Conservation (phyloP, 2,329 filamentous ascomycete genomes). For the Coniochaeta sp. region DNA sequence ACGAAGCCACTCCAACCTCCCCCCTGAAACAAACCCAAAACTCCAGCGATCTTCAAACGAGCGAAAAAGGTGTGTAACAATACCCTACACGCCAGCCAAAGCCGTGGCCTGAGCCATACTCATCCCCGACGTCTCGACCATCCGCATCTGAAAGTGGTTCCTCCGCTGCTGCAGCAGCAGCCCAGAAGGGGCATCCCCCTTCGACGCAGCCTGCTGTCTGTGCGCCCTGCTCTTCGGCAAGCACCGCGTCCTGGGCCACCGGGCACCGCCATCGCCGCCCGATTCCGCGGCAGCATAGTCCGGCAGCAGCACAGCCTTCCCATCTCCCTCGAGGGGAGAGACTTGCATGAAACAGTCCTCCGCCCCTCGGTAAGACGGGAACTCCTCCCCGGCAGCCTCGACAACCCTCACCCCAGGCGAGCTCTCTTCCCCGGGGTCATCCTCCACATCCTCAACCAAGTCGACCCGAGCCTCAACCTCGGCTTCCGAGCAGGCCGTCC, state of each 20-base stretch:
- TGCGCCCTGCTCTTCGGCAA: background rate
- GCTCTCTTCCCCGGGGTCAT: background rate
- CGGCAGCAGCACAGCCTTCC: background rate
- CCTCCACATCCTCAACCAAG: background rate
- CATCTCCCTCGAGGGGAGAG: background rate
- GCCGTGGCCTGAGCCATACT: background rate
- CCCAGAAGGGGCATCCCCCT: background rate
- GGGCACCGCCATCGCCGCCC: background rate
- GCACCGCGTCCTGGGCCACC: background rate
- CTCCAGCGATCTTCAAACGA: background rate
- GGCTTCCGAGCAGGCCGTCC: background rate
- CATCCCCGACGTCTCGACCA: background rate
- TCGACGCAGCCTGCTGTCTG: background rate
- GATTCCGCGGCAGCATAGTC: background rate
- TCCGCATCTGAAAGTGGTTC: background rate
- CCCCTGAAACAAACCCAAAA: background rate
- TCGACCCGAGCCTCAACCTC: background rate
- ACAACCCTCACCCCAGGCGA: background rate
- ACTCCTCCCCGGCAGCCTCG: background rate
- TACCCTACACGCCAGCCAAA: background rate
- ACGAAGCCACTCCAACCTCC: background rate
- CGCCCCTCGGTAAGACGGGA: background rate
- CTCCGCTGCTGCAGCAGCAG: background rate
- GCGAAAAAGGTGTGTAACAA: background rate
- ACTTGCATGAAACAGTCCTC: background rate